phyloP scores from a whole-genome alignment of 805 yeast species.

The Pichia deserticola region DNA sequence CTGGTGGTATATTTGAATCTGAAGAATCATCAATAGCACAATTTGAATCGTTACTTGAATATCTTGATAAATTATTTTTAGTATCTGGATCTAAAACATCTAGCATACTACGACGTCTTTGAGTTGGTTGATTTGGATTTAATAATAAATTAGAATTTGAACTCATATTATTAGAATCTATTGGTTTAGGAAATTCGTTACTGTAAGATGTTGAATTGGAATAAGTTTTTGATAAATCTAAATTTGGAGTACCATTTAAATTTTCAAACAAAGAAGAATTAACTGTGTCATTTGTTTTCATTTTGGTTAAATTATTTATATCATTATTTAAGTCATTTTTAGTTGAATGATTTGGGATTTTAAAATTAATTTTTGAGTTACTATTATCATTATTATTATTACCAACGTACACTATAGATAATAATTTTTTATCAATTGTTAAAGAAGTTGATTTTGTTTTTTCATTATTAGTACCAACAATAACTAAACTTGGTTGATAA shows the following conservation, averaged over 20 bases:
- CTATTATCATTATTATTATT: constrained; percentile 4
- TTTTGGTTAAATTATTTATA: constrained; percentile 15
- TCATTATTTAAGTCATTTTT: no score
- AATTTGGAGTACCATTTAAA: constrained; percentile 19
- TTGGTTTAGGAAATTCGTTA: background rate
- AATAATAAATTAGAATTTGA: no score
- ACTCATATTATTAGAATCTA: no score
- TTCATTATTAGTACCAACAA: constrained; percentile 31
- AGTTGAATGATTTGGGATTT: constrained; percentile 14
- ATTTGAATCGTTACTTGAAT: background rate
- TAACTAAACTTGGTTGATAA: constrained; percentile 51
- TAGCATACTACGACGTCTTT: constrained; percentile 6
- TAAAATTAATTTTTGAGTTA: constrained; percentile 16
- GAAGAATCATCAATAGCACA: constrained; percentile 1
- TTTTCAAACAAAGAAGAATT: constrained; percentile 17
- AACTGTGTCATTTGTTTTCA: constrained; percentile 22
- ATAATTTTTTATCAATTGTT: constrained; percentile 18
- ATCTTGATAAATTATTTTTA: background rate
- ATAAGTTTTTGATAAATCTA: background rate
- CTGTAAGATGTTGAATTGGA: background rate
- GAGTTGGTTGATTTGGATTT: no score
- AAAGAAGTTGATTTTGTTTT: constrained; percentile 23
- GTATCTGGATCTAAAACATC: constrained; percentile 4
- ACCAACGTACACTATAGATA: constrained; percentile 24
- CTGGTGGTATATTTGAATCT: no score